These are phyloP conservation scores for Cladosporium austrohemisphaericum DNA, from an alignment of 2,329 filamentous ascomycete genomes.

Conservation along the genomic window DNA sequence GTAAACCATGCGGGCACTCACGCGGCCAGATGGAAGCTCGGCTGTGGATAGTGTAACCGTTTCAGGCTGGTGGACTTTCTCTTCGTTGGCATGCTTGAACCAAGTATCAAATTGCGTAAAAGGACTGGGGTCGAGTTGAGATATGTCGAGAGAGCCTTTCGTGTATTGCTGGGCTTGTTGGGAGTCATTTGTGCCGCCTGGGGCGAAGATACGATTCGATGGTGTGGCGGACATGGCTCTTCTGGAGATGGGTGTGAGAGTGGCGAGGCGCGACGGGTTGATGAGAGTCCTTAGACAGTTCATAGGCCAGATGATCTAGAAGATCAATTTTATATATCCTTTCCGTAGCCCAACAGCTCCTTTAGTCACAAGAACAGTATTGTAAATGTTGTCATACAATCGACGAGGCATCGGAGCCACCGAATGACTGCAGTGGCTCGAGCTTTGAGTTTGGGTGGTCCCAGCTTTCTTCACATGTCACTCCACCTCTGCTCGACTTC, in stretches of 20 bases:
- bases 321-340: too few relatives aligned
- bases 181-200: constrained; percentile 55
- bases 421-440: constrained; percentile 6
- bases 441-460: constrained; percentile 4
- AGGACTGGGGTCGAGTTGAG: constrained; percentile 62
- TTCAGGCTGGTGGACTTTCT: constrained; percentile 71
- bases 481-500: neutral
- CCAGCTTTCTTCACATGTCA: constrained; percentile 13
- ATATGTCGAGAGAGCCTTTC: constrained; percentile 57
- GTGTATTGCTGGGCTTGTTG: constrained; percentile 74
- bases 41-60: constrained; percentile 86
- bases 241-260: constrained; percentile 2
- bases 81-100: constrained; percentile 70
- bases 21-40: constrained; percentile 73
- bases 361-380: too few relatives aligned
- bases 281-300: neutral
- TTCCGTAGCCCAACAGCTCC: too few relatives aligned
- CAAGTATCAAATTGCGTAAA: constrained; percentile 83
- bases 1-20: constrained; percentile 84
- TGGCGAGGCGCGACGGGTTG: constrained; percentile 3
- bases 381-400: neutral
- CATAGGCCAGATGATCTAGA: neutral
- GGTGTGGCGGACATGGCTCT: constrained; percentile 24
- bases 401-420: neutral
- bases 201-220: constrained; percentile 55